A percentile compares a stretch with the other conserved stretches of the same genome.
These are phyloP conservation scores for Blastomyces gilchristii DNA, from an alignment of 2,329 filamentous ascomycete genomes.

Conservation along the genomic window DNA sequence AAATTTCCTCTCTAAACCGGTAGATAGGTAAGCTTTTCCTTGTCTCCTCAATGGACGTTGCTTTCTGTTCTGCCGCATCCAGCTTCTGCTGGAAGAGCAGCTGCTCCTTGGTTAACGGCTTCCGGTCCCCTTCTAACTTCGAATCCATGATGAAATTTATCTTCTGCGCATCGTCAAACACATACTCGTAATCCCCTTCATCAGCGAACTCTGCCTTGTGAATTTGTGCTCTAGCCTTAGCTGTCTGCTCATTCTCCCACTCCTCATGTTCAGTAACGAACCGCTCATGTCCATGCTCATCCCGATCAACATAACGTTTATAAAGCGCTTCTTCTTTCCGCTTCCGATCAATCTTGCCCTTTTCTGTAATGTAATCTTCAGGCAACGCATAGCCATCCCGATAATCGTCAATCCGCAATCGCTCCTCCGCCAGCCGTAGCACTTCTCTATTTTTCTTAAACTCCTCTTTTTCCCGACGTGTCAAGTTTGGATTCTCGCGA, in stretches of 20 bases:
- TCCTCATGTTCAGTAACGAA: conserved; percentile 91
- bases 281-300: conserved; percentile 77
- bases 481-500: conserved; percentile 62
- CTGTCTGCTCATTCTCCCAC: conserved; percentile 84
- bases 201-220: conserved; percentile 62
- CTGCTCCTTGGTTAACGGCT: conserved; percentile 66
- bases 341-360: conserved; percentile 76
- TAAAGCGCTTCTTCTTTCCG: conserved; percentile 86
- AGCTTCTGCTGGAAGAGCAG: conserved; percentile 68
- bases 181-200: conserved; percentile 79
- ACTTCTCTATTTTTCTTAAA: conserved; percentile 83
- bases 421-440: conserved; percentile 69
- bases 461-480: conserved; percentile 69
- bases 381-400: conserved; percentile 87
- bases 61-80: conserved; percentile 79
- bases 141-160: conserved; percentile 76
- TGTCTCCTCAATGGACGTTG: conserved; percentile 80
- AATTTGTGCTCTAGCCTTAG: conserved; percentile 81
- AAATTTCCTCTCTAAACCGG: conserved; percentile 71
- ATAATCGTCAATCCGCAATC: conserved; percentile 80
- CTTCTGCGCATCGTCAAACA: conserved; percentile 81
- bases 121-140: conserved; percentile 60
- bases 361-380: conserved; percentile 89
- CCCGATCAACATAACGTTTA: conserved; percentile 77
- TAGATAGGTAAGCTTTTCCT: conserved; percentile 86